Evolutionary conservation across 345 rosid species (phyloP).

Genomic region (Schrenkiella parvula): DNA sequence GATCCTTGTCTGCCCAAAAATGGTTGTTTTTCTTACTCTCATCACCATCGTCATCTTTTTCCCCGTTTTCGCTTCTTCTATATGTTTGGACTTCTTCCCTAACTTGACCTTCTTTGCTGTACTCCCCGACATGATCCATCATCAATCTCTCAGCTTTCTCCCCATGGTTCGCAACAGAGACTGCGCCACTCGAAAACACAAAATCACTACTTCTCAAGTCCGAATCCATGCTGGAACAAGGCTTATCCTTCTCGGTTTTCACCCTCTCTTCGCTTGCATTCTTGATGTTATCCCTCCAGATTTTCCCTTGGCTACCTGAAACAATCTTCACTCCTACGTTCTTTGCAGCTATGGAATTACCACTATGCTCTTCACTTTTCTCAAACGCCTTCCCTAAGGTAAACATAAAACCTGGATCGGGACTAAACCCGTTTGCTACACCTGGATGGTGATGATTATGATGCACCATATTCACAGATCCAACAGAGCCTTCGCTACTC

Average conservation of each 20-base stretch:
- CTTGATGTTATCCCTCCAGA: constrained; percentile 49
- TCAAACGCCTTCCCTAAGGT: constrained; percentile 49
- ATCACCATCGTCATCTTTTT: constrained; percentile 32
- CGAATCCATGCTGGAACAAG: constrained; percentile 82
- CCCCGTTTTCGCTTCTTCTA: constrained; percentile 40
- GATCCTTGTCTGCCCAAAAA: constrained; percentile 46
- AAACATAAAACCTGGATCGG: constrained; percentile 52
- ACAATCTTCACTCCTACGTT: constrained; percentile 45
- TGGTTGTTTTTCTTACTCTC: constrained; percentile 33
- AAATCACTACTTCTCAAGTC: constrained; percentile 82
- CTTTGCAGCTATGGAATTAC: constrained; percentile 46
- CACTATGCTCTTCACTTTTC: constrained; percentile 61
- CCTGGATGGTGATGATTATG: constrained; percentile 24
- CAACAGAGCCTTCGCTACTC: constrained; percentile 49
- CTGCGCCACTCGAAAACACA: constrained; percentile 58
- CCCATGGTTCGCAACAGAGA: constrained; percentile 46
- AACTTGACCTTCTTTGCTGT: constrained; percentile 42
- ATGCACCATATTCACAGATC: constrained; percentile 40
- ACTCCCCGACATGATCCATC: constrained; percentile 52
- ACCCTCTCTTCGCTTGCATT: constrained; percentile 73
- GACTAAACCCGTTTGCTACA: constrained; percentile 34
- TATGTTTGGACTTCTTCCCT: constrained; percentile 42
- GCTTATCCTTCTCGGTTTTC: constrained; percentile 65
- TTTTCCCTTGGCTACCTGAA: constrained; percentile 38
- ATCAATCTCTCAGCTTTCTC: constrained; percentile 41